Evolutionary conservation across 1,139 yeast species (phyloP), one percentile per base, ranked within the genome.

Genomic region (Starmera stellimalicola): DNA sequence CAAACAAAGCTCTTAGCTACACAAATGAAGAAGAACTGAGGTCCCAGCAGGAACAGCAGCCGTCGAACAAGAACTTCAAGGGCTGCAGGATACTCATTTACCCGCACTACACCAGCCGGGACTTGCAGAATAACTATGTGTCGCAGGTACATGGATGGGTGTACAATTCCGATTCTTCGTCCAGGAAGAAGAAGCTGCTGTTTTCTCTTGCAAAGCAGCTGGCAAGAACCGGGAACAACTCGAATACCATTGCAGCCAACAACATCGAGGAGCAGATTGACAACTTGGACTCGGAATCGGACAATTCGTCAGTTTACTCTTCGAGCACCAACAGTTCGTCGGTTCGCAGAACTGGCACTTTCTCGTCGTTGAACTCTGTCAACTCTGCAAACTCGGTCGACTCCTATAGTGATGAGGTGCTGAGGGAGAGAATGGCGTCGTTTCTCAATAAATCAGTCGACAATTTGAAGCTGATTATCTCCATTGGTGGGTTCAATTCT

Each of bases 111-210:
- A 68, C 85, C 0, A 58, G 79, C 16, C 46, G 43, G 6, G 8
- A 54, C 12, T 8, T 14, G 11, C 5, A 22, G 8, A 14, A 52
- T 6, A 49, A 47, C 16, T 76, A 60, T 50, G 64, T 68, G 32
- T 77, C 87, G 2, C 75, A 77, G 33, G 73, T 85, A 3, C 69
- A 82, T 31, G 95, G 95, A 4, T 73, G 81, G 70, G 65, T 84
- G 8, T 73, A 68, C 37, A 65, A 83, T 29, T 87, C 87, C 1
- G 93, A 91, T 1, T 63, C 68, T 8, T 69, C 77, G 65, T 70
- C 74, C 20, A 62, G 94, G 32, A 82, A 81, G 49, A 82, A 85
- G 51, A 61, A 78, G 42, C 55, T 87, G 34, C 63, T 85, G 23
- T 52, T 81, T 26, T 69, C 87, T 1, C 60, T 87, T 25, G 83